Evolutionary conservation across 108 stramenopile species (phyloP), one percentile per base, ranked within the genome.

Genomic region (Skeletonema menzelii): DNA sequence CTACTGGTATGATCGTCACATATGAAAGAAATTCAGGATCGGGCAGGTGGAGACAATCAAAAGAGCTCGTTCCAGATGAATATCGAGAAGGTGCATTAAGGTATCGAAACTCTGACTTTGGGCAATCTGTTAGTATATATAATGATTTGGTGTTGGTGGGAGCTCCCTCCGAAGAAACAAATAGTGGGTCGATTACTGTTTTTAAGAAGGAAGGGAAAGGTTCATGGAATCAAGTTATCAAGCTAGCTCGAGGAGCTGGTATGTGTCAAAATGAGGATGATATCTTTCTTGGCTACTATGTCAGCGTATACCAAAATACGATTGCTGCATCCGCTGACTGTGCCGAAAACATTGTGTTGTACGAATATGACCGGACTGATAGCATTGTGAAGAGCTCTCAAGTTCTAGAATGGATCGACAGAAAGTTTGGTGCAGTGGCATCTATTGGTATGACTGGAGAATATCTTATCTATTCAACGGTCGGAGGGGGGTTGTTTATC

Each of bases 281-380:
- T 1, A 26, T 27, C 32, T 53, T 24, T 32, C 46, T 31, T 62
- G 70, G 70, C 15, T 63, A 72, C 42, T 62, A 31, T 35, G 70
- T 72, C 40, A 19, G 63, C 19, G 27, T 72, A 14, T n/a, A 30
- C 31, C 6, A 17, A 6, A n/a, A 62, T 55, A 47, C 46, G n/a
- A 53, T 72, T 34, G 70, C 61, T 32, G 46, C 20, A 13, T 72
- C 70, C 7, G 60, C 62, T 53, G 70, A 72, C 47, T 72, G 70
- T 27, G 17, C 46, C 4, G 42, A 49, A 28, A 72, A 72, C 42
- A 27, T 72, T 62, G 30, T 72, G n/a, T 34, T 72, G 32, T 72
- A 72, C 59, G 26, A 72, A 26, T 30, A 60, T 35, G 62, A 63
- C 28, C 60, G 62, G 24, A 8, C 57, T 59, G 32, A 19, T n/a